A percentile compares a stretch with the other conserved stretches of the same genome.
These are phyloP conservation scores for Thymus mandschuricus DNA, from an alignment of 257 asterid species.

Conservation along the genomic window DNA sequence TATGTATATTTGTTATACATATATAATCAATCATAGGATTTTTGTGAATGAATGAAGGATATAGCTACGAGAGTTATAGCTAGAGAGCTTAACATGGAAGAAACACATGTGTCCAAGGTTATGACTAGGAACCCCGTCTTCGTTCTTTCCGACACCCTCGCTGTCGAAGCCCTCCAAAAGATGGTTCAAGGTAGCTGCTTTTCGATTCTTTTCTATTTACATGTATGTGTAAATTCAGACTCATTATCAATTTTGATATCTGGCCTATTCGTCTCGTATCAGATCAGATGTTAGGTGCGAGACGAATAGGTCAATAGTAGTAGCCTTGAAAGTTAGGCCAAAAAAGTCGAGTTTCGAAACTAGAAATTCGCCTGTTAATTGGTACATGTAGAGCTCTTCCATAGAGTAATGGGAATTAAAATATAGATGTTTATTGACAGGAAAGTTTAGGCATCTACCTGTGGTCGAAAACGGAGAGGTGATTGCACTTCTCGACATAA, in stretches of 20 bases:
- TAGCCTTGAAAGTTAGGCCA: too few relatives aligned
- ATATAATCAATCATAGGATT: not conserved
- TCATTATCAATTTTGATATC: too few relatives aligned
- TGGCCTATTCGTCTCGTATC: too few relatives aligned
- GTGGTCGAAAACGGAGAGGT: slow-evolving; percentile 99
- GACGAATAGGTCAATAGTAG: too few relatives aligned
- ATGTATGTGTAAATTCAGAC: too few relatives aligned
- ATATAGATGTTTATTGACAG: slow-evolving; percentile 40
- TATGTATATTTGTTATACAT: not conserved
- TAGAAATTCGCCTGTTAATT: too few relatives aligned
- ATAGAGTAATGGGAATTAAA: too few relatives aligned
- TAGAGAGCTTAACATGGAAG: slow-evolving; percentile 71
- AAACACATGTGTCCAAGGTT: slow-evolving; percentile 86
- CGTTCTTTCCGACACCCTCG: slow-evolving; percentile 96
- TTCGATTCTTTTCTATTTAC: not conserved
- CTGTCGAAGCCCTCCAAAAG: slow-evolving; percentile 98
- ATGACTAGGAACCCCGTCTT: slow-evolving; percentile 98
- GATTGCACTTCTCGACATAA: slow-evolving; percentile 91
- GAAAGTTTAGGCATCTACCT: slow-evolving; percentile 95
- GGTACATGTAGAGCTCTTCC: too few relatives aligned
- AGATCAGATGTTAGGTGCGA: not conserved
- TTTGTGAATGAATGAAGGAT: slow-evolving; percentile 53
- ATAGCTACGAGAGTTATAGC: slow-evolving; percentile 89
- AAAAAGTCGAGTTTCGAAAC: too few relatives aligned
- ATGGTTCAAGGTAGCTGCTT: slow-evolving; percentile 83